These are phyloP conservation scores for Adansonia grandidieri DNA, from an alignment of 441 rosid species.

Conservation along the genomic window DNA sequence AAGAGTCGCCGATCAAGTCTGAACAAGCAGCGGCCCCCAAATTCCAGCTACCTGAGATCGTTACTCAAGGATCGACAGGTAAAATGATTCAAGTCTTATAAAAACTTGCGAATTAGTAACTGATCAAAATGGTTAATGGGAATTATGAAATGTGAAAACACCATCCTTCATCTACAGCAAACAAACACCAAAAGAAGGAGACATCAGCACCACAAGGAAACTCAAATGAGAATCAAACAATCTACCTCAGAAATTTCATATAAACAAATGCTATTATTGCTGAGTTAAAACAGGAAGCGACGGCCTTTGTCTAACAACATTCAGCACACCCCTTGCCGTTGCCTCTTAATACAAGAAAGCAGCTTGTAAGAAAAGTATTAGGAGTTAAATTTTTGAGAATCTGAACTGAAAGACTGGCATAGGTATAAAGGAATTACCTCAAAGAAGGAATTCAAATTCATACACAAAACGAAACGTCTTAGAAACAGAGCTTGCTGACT, in stretches of 20 bases:
- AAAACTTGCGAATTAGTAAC: too few relatives aligned
- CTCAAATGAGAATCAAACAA: not conserved
- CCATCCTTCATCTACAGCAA: not conserved
- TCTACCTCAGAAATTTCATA: conserved; percentile 14
- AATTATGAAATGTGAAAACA: too few relatives aligned
- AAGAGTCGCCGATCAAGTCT: too few relatives aligned
- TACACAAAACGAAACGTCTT: conserved; percentile 88
- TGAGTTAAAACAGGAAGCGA: conserved; percentile 51
- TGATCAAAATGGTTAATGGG: too few relatives aligned
- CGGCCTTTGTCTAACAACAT: conserved; percentile 81
- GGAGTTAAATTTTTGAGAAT: conserved; percentile 16
- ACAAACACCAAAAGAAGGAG: not conserved
- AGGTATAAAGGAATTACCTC: conserved; percentile 53
- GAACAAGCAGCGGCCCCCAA: too few relatives aligned
- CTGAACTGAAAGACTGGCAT: not conserved
- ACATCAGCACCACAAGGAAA: not conserved
- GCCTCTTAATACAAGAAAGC: conserved; percentile 49
- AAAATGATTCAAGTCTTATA: too few relatives aligned
- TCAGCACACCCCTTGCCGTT: conserved; percentile 81
- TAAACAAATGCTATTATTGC: conserved; percentile 29
- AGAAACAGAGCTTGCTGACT: conserved; percentile 96
- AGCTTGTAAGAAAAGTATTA: not conserved
- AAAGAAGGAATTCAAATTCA: conserved; percentile 85
- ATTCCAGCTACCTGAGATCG: too few relatives aligned
- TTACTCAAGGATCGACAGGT: too few relatives aligned